Evolutionary conservation across 176 grass and related monocot genomes (phyloP).

Genomic region (Guadua angustifolia): DNA sequence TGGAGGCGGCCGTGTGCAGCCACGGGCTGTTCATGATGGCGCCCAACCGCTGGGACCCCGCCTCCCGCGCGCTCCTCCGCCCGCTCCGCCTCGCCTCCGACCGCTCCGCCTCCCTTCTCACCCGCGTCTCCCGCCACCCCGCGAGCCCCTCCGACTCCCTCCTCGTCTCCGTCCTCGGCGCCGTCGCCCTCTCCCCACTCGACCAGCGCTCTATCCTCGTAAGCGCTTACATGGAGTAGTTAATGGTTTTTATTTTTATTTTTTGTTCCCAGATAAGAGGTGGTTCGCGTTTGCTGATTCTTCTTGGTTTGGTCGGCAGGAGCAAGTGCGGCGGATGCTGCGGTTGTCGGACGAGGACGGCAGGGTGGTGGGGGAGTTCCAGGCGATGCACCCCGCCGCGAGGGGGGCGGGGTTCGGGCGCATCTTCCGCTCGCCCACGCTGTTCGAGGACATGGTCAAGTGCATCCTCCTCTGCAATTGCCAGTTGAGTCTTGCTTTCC

Average conservation of each 20-base stretch:
- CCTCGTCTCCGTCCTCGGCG: constrained; percentile 60
- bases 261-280: no score
- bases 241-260: background rate
- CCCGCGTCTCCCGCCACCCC: constrained; percentile 59
- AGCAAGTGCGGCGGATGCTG: constrained; percentile 78
- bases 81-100: constrained; percentile 78
- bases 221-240: background rate
- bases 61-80: constrained; percentile 58
- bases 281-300: background rate
- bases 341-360: constrained; percentile 55
- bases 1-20: constrained; percentile 82
- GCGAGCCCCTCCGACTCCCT: constrained; percentile 32
- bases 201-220: constrained; percentile 65
- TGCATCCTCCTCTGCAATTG: constrained; percentile 93
- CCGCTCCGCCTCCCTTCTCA: constrained; percentile 43
- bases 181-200: constrained; percentile 41
- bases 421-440: constrained; percentile 75
- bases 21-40: constrained; percentile 95
- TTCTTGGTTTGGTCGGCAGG: constrained; percentile 41
- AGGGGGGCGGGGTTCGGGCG: constrained; percentile 62
- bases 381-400: constrained; percentile 55
- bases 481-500: constrained; percentile 41
- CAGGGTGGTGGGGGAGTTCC: constrained; percentile 57
- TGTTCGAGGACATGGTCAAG: constrained; percentile 93
- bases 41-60: constrained; percentile 76